Percentiles rank a stretch among this genome's conserved stretches.
These are phyloP conservation scores for Fraxinus sp. DNA, from an alignment of 305 asterid species.

Conservation along the genomic window DNA sequence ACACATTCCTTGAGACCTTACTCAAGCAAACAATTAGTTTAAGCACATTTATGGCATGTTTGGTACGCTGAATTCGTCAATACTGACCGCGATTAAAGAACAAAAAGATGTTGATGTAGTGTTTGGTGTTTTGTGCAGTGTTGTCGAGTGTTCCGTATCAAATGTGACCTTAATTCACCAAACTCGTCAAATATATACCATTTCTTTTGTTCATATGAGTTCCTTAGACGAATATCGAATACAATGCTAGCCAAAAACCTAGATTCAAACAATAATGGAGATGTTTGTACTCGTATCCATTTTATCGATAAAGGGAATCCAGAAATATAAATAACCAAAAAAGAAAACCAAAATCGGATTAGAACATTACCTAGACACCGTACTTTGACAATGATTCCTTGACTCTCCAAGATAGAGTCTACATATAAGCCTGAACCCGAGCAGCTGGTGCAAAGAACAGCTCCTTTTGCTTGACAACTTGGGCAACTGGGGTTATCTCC, in stretches of 20 bases:
- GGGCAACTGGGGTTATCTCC: slow-evolving; percentile 65
- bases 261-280: not conserved
- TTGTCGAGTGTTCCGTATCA: not conserved
- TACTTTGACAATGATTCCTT: slow-evolving; percentile 94
- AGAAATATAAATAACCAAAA: not conserved
- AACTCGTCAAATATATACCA: not conserved
- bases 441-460: slow-evolving; percentile 76
- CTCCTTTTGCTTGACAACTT: slow-evolving; percentile 78
- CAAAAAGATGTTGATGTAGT: not conserved
- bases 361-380: slow-evolving; percentile 68
- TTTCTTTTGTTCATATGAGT: not conserved
- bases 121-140: not conserved
- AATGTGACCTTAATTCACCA: not conserved
- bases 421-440: slow-evolving; percentile 87
- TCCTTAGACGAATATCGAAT: not conserved
- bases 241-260: not conserved
- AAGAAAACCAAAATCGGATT: not conserved
- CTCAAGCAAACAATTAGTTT: not conserved
- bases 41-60: not conserved
- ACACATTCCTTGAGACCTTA: not conserved
- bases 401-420: slow-evolving; percentile 91
- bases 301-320: not conserved
- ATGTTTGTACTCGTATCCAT: not conserved
- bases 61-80: not conserved
- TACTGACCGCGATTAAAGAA: not conserved